Evolutionary conservation across 345 rosid genomes (phyloP).

Genomic region (Linum trigynum): DNA sequence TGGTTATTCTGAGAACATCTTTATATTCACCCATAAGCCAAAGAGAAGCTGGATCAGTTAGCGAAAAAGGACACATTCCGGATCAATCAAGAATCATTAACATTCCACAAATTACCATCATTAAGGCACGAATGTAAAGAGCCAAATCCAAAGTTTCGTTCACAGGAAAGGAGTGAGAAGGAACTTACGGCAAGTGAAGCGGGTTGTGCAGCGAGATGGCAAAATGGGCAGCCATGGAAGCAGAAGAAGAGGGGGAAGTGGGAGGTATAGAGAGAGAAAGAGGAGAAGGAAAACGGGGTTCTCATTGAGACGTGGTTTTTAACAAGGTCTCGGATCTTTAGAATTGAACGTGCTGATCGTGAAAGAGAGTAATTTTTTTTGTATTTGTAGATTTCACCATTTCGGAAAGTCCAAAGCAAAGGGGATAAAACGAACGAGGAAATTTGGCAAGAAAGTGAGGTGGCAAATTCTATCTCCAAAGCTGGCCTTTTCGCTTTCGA

Average conservation of each 20-base stretch:
- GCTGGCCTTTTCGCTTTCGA: too few relatives aligned
- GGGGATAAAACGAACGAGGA: background rate
- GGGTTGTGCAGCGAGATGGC: conserved; percentile 23
- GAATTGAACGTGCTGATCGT: conserved; percentile 10
- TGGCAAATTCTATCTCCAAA: too few relatives aligned
- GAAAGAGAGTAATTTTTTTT: conserved; percentile 2
- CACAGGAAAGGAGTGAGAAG: conserved; percentile 1
- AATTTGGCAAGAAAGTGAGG: too few relatives aligned
- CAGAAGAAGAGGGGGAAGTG: background rate
- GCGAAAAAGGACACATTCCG: background rate
- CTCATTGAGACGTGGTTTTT: conserved; percentile 3
- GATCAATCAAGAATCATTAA: conserved; percentile 4
- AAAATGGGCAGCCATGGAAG: conserved; percentile 38
- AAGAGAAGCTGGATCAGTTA: background rate
- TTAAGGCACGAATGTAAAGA: background rate
- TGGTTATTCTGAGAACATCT: background rate
- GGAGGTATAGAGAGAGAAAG: background rate
- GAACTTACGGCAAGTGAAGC: conserved; percentile 28
- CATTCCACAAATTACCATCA: background rate
- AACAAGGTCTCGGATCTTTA: background rate
- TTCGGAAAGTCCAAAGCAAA: background rate
- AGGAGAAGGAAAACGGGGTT: too few relatives aligned
- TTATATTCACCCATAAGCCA: background rate
- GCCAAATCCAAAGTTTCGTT: background rate
- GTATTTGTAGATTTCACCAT: background rate